phyloP scores from a whole-genome alignment of 176 grass and related monocot species.

The Lolium perenne region DNA sequence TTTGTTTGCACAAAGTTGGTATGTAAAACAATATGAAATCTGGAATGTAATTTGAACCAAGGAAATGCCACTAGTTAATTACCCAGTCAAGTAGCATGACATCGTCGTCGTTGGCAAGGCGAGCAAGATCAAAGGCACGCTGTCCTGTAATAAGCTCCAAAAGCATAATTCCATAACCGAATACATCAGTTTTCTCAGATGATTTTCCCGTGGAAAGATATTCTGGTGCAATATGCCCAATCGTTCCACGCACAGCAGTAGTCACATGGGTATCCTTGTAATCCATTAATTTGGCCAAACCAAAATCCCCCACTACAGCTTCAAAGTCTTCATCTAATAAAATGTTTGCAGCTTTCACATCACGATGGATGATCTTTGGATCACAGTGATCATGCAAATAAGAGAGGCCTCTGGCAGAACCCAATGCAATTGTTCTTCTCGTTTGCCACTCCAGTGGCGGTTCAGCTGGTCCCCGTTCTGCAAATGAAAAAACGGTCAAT shows the following conservation, averaged over 20 bases:
- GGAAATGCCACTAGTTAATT: conserved; percentile 29
- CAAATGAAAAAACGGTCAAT: conserved; percentile 31
- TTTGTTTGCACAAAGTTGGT: background rate
- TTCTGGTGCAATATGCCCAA: conserved; percentile 92
- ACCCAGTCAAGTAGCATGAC: conserved; percentile 97
- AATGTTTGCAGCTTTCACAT: conserved; percentile 93
- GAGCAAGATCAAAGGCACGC: conserved; percentile 88
- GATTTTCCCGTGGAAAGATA: conserved; percentile 92
- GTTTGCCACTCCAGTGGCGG: conserved; percentile 84
- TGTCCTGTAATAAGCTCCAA: conserved; percentile 94
- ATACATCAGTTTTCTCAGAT: conserved; percentile 92
- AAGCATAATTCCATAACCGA: conserved; percentile 94
- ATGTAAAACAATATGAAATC: conserved; percentile 23
- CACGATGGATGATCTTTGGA: conserved; percentile 89
- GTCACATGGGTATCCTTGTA: conserved; percentile 98
- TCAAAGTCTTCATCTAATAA: conserved; percentile 86
- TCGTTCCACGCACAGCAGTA: conserved; percentile 87
- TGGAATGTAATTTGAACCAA: background rate
- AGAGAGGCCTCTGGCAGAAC: conserved; percentile 79
- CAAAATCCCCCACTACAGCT: conserved; percentile 89
- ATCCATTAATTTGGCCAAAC: conserved; percentile 89
- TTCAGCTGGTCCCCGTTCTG: conserved; percentile 73
- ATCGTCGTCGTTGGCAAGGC: conserved; percentile 88
- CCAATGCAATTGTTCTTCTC: conserved; percentile 74
- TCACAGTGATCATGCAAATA: conserved; percentile 91